Evolutionary conservation across 345 rosid genomes (phyloP).

Genomic region (Brassica incana): DNA sequence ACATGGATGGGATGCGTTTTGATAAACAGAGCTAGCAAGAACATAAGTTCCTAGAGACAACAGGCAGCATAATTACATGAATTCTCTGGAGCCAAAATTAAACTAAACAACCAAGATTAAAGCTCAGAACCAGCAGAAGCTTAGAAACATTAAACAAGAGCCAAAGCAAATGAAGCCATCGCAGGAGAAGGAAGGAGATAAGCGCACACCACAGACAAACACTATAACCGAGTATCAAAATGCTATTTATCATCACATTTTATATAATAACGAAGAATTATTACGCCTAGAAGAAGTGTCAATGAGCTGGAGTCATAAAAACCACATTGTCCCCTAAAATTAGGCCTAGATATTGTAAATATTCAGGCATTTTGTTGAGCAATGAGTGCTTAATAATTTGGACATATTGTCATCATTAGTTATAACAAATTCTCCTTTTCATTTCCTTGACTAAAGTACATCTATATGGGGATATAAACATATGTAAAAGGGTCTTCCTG

Average conservation of each 20-base stretch:
- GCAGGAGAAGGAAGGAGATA: too few species aligned
- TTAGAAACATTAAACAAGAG: too few species aligned
- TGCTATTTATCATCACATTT: background rate
- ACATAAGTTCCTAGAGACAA: too few species aligned
- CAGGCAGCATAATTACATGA: too few species aligned
- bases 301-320: constrained; percentile 22
- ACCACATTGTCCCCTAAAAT: constrained; percentile 27
- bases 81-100: too few species aligned
- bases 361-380: constrained; percentile 25
- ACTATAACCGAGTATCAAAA: background rate
- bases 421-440: constrained; percentile 15
- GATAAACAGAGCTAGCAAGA: too few species aligned
- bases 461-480: constrained; percentile 23
- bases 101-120: too few species aligned
- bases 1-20: too few species aligned
- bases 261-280: constrained; percentile 21
- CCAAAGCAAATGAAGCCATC: too few species aligned
- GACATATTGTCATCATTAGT: constrained; percentile 30
- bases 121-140: too few species aligned
- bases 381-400: constrained; percentile 42
- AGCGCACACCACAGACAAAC: too few species aligned
- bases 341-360: constrained; percentile 9
- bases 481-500: constrained; percentile 27
- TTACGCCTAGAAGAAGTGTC: constrained; percentile 23
- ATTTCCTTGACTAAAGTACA: background rate